Evolutionary conservation across 257 asterid genomes (phyloP).

Genomic region (Przewalskia tangutica): DNA sequence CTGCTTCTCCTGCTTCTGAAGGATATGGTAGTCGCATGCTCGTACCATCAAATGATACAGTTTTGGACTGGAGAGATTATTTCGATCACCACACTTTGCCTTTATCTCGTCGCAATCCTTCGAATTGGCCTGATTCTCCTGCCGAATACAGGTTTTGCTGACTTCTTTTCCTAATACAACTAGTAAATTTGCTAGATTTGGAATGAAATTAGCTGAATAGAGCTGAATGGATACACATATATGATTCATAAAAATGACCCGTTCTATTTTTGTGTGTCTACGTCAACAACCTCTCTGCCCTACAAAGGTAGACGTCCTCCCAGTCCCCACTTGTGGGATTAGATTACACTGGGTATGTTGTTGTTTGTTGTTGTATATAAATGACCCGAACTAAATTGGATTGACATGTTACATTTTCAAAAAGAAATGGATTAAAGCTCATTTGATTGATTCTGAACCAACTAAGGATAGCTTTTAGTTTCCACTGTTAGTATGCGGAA

Average conservation of each 20-base stretch:
- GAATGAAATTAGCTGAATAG: neutral
- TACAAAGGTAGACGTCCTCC: no score
- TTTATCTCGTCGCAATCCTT: conserved; percentile 51
- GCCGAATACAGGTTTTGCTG: conserved; percentile 51
- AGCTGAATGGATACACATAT: neutral
- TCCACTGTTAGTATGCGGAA: neutral
- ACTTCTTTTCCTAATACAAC: neutral
- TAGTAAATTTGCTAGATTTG: neutral
- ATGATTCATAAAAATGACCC: neutral
- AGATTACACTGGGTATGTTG: no score
- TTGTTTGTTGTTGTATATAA: no score
- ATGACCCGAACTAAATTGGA: neutral
- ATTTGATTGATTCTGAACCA: neutral
- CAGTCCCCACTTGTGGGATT: no score
- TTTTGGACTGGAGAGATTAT: conserved; percentile 95
- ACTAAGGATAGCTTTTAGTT: neutral
- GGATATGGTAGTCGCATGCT: conserved; percentile 94
- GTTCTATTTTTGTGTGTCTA: no score
- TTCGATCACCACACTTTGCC: conserved; percentile 85
- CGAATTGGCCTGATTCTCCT: conserved; percentile 69
- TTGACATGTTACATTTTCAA: neutral
- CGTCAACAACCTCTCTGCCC: no score
- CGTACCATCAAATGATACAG: conserved; percentile 50
- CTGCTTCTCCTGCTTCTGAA: conserved; percentile 67
- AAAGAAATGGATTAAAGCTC: neutral